Evolutionary conservation across 2,329 filamentous ascomycete genomes (phyloP).

Genomic region (Paracorniculantispora psalliotae): DNA sequence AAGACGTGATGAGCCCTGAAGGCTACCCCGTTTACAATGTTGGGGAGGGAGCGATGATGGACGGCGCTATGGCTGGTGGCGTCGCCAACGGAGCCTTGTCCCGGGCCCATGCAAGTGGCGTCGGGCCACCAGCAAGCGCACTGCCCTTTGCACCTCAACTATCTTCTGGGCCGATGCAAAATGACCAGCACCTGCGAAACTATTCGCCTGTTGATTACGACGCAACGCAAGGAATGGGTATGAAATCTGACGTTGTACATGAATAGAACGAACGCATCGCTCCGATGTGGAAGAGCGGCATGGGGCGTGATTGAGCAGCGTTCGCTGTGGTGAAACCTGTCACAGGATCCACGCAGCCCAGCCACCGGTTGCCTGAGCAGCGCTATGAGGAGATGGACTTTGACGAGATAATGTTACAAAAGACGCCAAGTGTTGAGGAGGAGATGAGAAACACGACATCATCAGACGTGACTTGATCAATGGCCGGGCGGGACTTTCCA

Average conservation of each 20-base stretch:
- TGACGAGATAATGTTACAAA: conserved; percentile 8
- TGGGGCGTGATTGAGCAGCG: not conserved
- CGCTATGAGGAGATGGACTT: not conserved
- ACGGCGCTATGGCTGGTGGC: conserved; percentile 2
- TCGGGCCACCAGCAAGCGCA: not conserved
- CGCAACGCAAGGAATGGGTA: not conserved
- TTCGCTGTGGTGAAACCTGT: conserved; percentile 1
- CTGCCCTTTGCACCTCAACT: not conserved
- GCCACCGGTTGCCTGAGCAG: not conserved
- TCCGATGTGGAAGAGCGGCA: not conserved
- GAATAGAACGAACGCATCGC: not conserved
- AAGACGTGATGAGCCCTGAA: not conserved
- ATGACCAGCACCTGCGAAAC: not conserved
- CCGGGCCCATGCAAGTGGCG: not conserved
- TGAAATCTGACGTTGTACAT: not conserved
- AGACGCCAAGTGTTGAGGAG: not conserved
- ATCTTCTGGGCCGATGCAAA: not conserved
- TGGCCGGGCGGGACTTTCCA: not conserved
- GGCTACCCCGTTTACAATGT: not conserved
- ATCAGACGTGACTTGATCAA: not conserved
- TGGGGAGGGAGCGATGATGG: not conserved
- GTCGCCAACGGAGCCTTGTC: not conserved
- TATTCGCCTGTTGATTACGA: not conserved
- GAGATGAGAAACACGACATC: not conserved
- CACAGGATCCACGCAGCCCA: conserved; percentile 6